phyloP scores from a whole-genome alignment of 768 basidiomycete genomes.

The Lactifluus subvellereus region DNA sequence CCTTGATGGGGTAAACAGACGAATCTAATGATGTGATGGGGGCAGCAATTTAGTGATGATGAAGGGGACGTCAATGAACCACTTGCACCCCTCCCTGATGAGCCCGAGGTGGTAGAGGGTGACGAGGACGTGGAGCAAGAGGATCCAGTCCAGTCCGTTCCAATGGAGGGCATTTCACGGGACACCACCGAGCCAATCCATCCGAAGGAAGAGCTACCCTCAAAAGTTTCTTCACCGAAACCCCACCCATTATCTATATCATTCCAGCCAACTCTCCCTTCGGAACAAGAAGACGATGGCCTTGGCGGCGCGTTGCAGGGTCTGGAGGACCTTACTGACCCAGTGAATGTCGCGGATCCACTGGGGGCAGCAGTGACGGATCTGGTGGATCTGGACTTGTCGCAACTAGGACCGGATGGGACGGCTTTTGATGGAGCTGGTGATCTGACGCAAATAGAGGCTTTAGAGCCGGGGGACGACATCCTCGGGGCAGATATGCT shows the following conservation, averaged over 20 bases:
- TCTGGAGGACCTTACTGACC: conserved; percentile 44
- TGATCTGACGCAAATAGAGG: conserved; percentile 50
- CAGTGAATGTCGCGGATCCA: conserved; percentile 27
- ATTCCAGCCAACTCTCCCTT: conserved; percentile 40
- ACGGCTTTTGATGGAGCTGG: conserved; percentile 47
- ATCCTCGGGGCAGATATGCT: conserved; percentile 57
- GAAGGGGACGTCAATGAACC: conserved; percentile 77
- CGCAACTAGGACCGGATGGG: conserved; percentile 59
- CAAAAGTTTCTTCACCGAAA: conserved; percentile 62
- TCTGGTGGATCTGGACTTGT: conserved; percentile 55
- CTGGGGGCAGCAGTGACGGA: conserved; percentile 27
- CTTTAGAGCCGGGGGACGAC: conserved; percentile 36
- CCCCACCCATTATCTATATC: conserved; percentile 57
- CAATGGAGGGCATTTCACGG: conserved; percentile 35
- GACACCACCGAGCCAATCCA: conserved; percentile 36
- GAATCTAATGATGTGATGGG: conserved; percentile 2
- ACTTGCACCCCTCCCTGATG: conserved; percentile 71
- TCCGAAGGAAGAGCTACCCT: conserved; percentile 43
- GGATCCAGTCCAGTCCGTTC: conserved; percentile 41
- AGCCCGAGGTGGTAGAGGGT: conserved; percentile 69
- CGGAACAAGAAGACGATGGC: conserved; percentile 26
- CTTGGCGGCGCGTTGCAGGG: conserved; percentile 55
- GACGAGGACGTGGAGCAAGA: conserved; percentile 74
- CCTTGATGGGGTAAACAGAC: neutral
- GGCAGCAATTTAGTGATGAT: conserved; percentile 82